These are phyloP conservation scores for Salmacisia buchloeana DNA, from an alignment of 1,284 basidiomycete genomes.

Conservation along the genomic window DNA sequence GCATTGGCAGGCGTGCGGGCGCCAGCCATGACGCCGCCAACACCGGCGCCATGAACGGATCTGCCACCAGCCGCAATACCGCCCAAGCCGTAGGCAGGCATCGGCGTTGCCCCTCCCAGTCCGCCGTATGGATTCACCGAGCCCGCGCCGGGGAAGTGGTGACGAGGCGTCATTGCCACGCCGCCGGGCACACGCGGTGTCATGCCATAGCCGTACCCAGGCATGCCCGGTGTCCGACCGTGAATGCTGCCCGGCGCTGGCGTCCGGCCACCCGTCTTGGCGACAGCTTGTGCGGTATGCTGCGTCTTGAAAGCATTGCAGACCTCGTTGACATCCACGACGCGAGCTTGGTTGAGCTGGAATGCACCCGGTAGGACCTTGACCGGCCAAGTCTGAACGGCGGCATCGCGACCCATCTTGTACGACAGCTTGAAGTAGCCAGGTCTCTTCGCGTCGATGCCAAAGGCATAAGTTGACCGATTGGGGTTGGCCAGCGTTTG, in stretches of 20 bases:
- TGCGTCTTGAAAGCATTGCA: conserved; percentile 50
- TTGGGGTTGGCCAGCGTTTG: conserved; percentile 79
- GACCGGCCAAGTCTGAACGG: conserved; percentile 50
- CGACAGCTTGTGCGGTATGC: conserved; percentile 41
- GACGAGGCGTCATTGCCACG: neutral
- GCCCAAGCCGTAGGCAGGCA: neutral
- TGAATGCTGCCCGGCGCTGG: conserved; percentile 13
- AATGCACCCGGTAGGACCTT: conserved; percentile 46
- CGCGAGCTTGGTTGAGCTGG: conserved; percentile 43
- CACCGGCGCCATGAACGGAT: neutral
- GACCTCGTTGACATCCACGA: conserved; percentile 43
- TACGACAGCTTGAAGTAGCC: conserved; percentile 93
- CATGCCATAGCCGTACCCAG: neutral
- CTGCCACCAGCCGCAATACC: neutral
- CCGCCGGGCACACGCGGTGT: neutral
- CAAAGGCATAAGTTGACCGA: conserved; percentile 92
- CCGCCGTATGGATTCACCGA: conserved; percentile 1
- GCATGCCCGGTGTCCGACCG: neutral
- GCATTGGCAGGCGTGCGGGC: neutral
- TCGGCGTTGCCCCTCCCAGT: neutral
- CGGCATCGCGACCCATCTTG: conserved; percentile 63
- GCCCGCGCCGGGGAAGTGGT: too few species aligned
- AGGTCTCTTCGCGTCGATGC: conserved; percentile 78
- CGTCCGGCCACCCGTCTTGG: conserved; percentile 34
- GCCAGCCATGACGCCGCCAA: neutral